Evolutionary conservation across 2,329 filamentous ascomycete genomes (phyloP), one percentile per base, ranked within the genome.

Genomic region (Colletotrichum coccodes): DNA sequence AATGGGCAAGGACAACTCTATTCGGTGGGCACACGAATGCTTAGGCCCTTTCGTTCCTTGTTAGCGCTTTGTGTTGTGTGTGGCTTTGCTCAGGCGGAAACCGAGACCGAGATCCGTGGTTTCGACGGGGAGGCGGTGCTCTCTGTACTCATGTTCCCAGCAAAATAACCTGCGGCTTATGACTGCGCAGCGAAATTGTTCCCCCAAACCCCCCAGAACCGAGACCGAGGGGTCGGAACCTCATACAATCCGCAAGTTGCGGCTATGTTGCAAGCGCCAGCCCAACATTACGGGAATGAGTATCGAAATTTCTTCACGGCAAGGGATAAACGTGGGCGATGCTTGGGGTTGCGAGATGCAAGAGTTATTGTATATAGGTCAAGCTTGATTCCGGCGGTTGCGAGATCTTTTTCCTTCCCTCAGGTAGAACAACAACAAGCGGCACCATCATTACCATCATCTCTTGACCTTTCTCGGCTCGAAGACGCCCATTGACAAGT

Each of bases 61-160:
- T 28, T 23, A 40, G 49, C 36, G 46, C 46, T 23, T 49, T 28
- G 30, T 44, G 46, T 23, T 8, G 12, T 30, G 26, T 14, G 30
- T 36, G 38, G 32, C 34, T 26, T 21, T 56, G 36, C 30, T 21
- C 21, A 9, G 47, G 36, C 46, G 56, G 50, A 62, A 67, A 67
- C 64, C 64, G 64, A 67, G 50, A 67, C 64, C 64, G 58, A 67
- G 42, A 50, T 36, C 18, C n/a, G 32, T 12, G 28, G 50, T 42
- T 32, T 23, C n/a, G n/a, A n/a, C n/a, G 12, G 36, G 58, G 64
- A 34, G 64, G 64, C 50, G 50, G 58, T 56, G 58, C 44, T 21
- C 23, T 36, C 18, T 23, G n/a, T n/a, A 4, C 30, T 21, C 30
- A n/a, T 21, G 21, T 36, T 34, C 49, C 49, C 30, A 36, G 30